These are phyloP conservation scores for Abrus pulchellus DNA, from an alignment of 306 rosid species.

Conservation along the genomic window DNA sequence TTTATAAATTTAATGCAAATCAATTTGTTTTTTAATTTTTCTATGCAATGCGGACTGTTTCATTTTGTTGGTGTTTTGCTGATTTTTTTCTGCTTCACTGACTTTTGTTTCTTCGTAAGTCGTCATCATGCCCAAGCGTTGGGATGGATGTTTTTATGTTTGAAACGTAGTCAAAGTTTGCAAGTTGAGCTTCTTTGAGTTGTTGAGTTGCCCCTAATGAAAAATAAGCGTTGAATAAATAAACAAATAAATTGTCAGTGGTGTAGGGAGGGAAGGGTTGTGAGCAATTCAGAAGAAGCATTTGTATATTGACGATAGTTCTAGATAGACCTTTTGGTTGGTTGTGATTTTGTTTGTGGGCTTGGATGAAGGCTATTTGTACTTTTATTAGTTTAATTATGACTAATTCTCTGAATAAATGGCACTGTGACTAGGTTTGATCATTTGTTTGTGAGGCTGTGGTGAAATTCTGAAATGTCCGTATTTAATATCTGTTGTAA, in stretches of 20 bases:
- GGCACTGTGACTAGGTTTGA: not conserved
- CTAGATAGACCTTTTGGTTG: not conserved
- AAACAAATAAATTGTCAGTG: not conserved
- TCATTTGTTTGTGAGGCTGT: not conserved
- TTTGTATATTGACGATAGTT: not conserved
- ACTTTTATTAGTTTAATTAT: not conserved
- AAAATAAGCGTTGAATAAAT: not conserved
- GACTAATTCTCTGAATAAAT: not conserved
- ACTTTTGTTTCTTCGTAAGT: not conserved
- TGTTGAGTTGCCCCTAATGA: not conserved
- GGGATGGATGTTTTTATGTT: not conserved
- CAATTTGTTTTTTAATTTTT: not conserved
- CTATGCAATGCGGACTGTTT: not conserved
- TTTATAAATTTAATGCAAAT: not conserved
- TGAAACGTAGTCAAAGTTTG: not conserved
- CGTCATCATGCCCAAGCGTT: not conserved
- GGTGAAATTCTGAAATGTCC: not conserved
- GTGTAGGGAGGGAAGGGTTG: not conserved
- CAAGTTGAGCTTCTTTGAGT: not conserved
- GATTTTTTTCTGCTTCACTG: no score
- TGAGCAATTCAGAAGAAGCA: not conserved
- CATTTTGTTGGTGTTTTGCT: no score
- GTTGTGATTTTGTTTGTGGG: not conserved
- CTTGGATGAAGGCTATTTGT: no score
- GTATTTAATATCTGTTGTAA: not conserved